Conservation (phyloP, 2,329 filamentous ascomycete genomes). For the Diplocarpon mali region DNA sequence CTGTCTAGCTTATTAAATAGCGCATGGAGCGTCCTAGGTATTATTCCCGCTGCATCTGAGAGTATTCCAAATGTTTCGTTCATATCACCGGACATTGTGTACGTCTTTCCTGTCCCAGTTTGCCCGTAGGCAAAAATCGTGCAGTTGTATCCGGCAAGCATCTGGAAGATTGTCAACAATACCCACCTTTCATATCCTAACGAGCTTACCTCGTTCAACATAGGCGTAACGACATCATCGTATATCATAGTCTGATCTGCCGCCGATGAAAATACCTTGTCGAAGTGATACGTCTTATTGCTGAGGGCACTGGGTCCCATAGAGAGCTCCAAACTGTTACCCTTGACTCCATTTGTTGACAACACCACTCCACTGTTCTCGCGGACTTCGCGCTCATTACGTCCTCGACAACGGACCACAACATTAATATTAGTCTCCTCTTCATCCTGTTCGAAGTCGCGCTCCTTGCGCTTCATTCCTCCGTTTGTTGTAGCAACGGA, state of each 20-base stretch:
- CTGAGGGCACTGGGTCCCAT: constrained; percentile 89
- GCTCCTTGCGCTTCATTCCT: constrained; percentile 73
- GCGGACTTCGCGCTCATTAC: constrained; percentile 81
- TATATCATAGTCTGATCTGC: constrained; percentile 91
- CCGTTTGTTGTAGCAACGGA: constrained; percentile 41
- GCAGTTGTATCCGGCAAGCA: constrained; percentile 90
- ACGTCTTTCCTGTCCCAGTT: constrained; percentile 96
- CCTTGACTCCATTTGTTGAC: constrained; percentile 76
- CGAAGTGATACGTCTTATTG: constrained; percentile 95
- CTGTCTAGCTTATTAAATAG: constrained; percentile 77
- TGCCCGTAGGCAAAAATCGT: constrained; percentile 98
- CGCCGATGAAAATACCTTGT: constrained; percentile 91
- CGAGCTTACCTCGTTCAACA: constrained; percentile 70
- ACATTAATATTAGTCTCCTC: constrained; percentile 97
- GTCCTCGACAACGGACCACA: constrained; percentile 85
- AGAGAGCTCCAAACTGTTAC: constrained; percentile 70
- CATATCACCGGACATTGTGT: constrained; percentile 99
- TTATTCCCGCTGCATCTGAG: constrained; percentile 87
- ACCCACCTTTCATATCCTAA: background rate
- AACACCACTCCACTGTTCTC: constrained; percentile 95
- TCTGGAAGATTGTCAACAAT: constrained; percentile 39
- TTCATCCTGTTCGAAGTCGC: constrained; percentile 65
- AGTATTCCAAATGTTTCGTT: constrained; percentile 73
- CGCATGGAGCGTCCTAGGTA: constrained; percentile 78
- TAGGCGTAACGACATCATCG: constrained; percentile 88